Evolutionary conservation across 345 rosid species (phyloP), one percentile per base, ranked within the genome.

Genomic region (Eucalyptus marginata): DNA sequence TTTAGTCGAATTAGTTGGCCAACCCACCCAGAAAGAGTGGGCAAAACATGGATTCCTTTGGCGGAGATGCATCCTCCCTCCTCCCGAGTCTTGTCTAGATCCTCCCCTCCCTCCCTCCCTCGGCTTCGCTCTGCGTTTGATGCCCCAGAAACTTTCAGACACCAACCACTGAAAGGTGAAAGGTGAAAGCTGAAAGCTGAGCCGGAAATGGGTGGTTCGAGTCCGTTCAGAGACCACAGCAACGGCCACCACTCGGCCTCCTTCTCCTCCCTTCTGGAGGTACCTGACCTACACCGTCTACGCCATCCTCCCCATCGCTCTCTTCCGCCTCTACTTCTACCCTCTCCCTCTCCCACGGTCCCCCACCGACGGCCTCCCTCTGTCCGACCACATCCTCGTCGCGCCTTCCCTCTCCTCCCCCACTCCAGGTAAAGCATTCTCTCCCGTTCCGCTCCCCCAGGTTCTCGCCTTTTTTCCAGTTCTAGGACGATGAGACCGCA

Each of bases 241-340:
- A 40, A 10, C 46, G 13, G 43, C 25, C 83, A 36, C 6, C 47
- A 10, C 46, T 18, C 86, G 56, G 58, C 84, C 87, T 58, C 86
- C 56, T 50, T 90, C 93, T 25, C 79, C 92, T 56, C 90, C 93
- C 92, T 50, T 25, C 88, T 92, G 68, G 89, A 95, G 91, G 92
- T 80, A 94, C 87, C 90, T 94, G 87, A 93, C 92, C 3, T 95
- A 93, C 90, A 87, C 92, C 24, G 59, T 94, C 44, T 95, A 89
- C 88, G 91, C 89, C 49, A 54, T 93, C 76, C 86, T 94, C 59
- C 92, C 92, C 59, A 11, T 94, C 10, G 92, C 94, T 47, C 89
- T 95, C 86, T 90, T 94, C 91, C 94, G 95, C 80, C 85, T 94
- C 54, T 93, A 92, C 90, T 94, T 92, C 58, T 89, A 92, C 89